Evolutionary conservation across 345 rosid genomes (phyloP).

Genomic region (thale cress (Arabidopsis thaliana)): DNA sequence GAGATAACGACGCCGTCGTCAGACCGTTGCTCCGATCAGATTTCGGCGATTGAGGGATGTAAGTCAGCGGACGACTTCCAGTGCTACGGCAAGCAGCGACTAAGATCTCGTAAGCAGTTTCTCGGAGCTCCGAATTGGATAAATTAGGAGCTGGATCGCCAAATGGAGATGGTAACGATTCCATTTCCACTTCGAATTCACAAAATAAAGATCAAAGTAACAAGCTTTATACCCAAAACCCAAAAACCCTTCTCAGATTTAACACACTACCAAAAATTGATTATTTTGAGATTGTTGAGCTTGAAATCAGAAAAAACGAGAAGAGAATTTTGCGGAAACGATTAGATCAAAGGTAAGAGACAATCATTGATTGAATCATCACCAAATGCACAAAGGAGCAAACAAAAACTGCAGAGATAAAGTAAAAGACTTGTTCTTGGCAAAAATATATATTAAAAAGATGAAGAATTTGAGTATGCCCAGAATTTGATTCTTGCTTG

Average conservation of each 20-base stretch:
- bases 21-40: conserved; percentile 39
- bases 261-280: neutral
- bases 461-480: neutral
- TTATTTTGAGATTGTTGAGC: neutral
- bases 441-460: neutral
- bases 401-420: conserved; percentile 17
- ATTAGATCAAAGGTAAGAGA: conserved; percentile 8
- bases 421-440: neutral
- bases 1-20: conserved; percentile 6
- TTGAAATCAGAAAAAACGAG: neutral
- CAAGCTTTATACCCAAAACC: conserved; percentile 17
- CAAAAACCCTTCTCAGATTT: conserved; percentile 15
- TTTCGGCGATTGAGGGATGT: conserved; percentile 60
- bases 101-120: conserved; percentile 92
- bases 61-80: conserved; percentile 73
- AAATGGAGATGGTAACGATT: conserved; percentile 61
- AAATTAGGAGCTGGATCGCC: conserved; percentile 56
- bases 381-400: conserved; percentile 18
- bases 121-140: conserved; percentile 79
- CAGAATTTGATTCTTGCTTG: conserved; percentile 43
- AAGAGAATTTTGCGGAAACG: neutral
- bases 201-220: neutral
- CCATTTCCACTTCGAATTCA: conserved; percentile 23
- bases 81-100: conserved; percentile 75
- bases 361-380: conserved; percentile 25